Evolutionary conservation across 2,329 filamentous ascomycete species (phyloP).

Genomic region (Beauveria asiatica): DNA sequence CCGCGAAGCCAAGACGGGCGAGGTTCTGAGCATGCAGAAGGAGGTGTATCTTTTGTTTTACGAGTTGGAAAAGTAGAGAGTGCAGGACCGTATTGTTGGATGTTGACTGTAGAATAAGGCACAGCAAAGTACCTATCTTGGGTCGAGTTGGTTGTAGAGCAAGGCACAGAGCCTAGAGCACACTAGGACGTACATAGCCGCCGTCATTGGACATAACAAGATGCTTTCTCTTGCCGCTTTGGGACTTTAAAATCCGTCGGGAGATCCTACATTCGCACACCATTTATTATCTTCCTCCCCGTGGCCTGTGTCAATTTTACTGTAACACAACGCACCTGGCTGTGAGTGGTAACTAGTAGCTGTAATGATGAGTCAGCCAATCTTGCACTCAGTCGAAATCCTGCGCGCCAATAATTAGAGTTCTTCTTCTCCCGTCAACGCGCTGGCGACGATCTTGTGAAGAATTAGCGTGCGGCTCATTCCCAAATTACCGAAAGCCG

Average conservation of each 20-base stretch:
- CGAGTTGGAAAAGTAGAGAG: conserved; percentile 57
- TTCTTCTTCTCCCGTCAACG: not conserved
- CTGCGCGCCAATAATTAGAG: not conserved
- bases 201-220: not conserved
- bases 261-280: no score
- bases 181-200: not conserved
- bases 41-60: conserved; percentile 97
- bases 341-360: not conserved
- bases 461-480: not conserved
- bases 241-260: no score
- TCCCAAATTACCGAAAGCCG: not conserved
- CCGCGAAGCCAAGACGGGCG: conserved; percentile 84
- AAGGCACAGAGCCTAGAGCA: not conserved
- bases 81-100: not conserved
- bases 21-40: conserved; percentile 86
- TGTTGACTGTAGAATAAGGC: not conserved
- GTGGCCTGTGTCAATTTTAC: not conserved
- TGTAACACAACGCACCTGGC: no score
- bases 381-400: not conserved
- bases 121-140: not conserved
- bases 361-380: conserved; percentile 5
- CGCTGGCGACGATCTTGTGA: not conserved
- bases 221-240: not conserved
- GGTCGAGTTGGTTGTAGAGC: not conserved
- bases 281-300: no score